Base-by-base conservation (phyloP, 805 yeast genomes). In the Alloascoidea africana region DNA sequence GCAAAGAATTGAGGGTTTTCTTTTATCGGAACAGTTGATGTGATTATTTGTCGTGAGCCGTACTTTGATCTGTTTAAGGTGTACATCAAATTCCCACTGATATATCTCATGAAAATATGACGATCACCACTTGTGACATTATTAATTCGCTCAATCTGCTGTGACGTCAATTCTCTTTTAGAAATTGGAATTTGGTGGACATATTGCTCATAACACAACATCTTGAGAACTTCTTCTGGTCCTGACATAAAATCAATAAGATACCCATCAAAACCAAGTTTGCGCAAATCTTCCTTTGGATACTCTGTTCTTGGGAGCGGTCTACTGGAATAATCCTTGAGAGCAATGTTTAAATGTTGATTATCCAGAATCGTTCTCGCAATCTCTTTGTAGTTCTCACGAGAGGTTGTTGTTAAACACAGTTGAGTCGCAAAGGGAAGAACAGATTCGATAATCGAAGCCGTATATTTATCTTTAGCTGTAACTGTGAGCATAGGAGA, bases 191-290 rank as follows among this genome's bases (percentile, higher is more conserved):
- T 70, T 38, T 54, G 52, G 43, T 73, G 65, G 14, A 74, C 52
- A 30, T 59, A 55, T 34, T 67, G 63, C 27, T 56, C 57, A 38
- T 60, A 58, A 44, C 80, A 73, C 19, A 87, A 62, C 85, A 81
- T 84, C 38, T 66, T 64, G 37, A 84, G 51, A 1, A 89, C 93
- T 5, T 69, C 68, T 4, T 54, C 49, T 1, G 95, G 94, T 1
- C 95, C 97, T 2, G 58, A 55, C 2, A 89, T 49, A 43, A 72
- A 72, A 47, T 91, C 96, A 2, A 68, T 55, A 17, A 86, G 46
- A 48, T 72, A 83, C 1, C 94, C 91, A 39, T 82, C 94, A 53
- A 91, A 86, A 0, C 95, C 95, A 16, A 61, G 54, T 0, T 40
- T 27, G 18, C 44, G 48, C 2, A 85, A 46, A 36, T 64, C 50